Evolutionary conservation across 2,329 filamentous ascomycete genomes (phyloP), one percentile per base, ranked within the genome.

Genomic region (Diplocarpon mali): DNA sequence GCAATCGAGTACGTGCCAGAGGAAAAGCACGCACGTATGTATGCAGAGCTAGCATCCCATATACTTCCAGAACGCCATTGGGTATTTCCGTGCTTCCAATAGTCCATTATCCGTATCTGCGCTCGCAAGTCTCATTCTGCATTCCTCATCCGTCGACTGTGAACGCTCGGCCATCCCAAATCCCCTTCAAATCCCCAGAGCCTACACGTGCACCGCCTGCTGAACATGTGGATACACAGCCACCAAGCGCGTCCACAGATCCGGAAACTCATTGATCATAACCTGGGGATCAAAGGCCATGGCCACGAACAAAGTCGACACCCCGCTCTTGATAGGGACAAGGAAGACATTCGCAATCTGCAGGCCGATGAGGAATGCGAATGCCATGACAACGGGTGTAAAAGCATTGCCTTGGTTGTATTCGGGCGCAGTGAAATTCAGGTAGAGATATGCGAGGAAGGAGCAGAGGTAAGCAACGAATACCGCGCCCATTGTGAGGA

Each of bases 291-390:
- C 76, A 72, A 78, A 82, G 0, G 76, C 77, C 37, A 73, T 68
- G 0, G 86, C 88, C 0, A 95, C 86, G 56, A 95, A 95, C 49
- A 95, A 85, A 0, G 89, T 93, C 54, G 94, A 85, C 51, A 94
- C 78, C n/a, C 90, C 90, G 57, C 82, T 89, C 51, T 81, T 81
- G 45, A 96, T 70, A 1, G 90, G 90, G 0, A 85, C 90, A 29
- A 90, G 85, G 66, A 95, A 93, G 52, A 94, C 77, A 63, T 93
- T 84, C 62, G 82, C 84, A 48, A 95, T 83, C 63, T 95, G 90
- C 53, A 95, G 67, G 6, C 90, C 90, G 52, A 95, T 89, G 42
- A 95, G 67, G 67, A 95, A 95, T 0, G 87, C 70, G 62, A 90
- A 93, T 0, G 85, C 85, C 60, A 94, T 75, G 14, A 94, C 73